Evolutionary conservation across 129 eudicot genomes (phyloP).

Genomic region (Artemisia tridentata): DNA sequence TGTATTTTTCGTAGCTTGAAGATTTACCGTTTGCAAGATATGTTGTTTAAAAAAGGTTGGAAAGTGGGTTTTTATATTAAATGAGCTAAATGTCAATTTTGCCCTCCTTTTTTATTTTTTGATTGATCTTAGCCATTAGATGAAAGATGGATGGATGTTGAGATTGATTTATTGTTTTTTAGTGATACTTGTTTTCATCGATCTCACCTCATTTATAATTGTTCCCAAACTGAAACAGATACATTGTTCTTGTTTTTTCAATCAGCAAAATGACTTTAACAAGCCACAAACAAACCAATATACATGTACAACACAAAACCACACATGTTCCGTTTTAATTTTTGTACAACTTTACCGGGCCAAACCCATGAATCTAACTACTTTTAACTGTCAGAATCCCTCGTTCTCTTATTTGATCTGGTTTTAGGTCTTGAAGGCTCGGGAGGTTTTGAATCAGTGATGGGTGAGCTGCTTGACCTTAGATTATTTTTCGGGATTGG

Average conservation of each 20-base stretch:
- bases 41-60: no score
- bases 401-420: slow-evolving; percentile 37
- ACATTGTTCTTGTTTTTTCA: not conserved
- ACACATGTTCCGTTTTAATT: slow-evolving; percentile 11
- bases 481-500: slow-evolving; percentile 30
- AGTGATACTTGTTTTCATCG: no score
- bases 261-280: slow-evolving; percentile 10
- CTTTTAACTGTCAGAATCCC: slow-evolving; percentile 31
- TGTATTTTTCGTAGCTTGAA: no score
- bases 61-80: no score
- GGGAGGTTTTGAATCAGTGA: slow-evolving; percentile 22
- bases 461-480: slow-evolving; percentile 33
- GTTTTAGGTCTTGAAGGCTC: slow-evolving; percentile 41
- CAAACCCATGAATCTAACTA: slow-evolving; percentile 1
- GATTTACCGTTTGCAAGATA: no score
- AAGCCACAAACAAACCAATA: slow-evolving; percentile 21
- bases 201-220: no score
- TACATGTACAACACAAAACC: slow-evolving; percentile 19
- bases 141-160: no score
- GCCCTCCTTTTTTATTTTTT: no score
- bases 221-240: not conserved
- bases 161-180: no score
- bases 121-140: no score
- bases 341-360: slow-evolving; percentile 3
- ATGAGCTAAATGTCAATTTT: no score